Base-by-base conservation (phyloP, 2,329 filamentous ascomycete genomes). In the Colletotrichum sidae region DNA sequence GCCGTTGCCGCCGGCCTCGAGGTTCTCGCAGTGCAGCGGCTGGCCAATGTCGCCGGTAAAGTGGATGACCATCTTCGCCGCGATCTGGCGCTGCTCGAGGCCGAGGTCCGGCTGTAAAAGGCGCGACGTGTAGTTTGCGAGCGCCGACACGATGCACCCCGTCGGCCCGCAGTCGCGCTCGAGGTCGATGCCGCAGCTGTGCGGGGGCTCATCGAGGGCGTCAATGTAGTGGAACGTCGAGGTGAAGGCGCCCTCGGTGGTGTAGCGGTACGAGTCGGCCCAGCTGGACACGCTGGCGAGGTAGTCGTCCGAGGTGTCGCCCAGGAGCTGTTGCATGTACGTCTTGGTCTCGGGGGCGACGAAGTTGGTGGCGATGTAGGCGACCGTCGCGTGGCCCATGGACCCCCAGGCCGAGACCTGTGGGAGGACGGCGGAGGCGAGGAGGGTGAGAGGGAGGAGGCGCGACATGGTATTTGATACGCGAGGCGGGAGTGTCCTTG, bases 371-470 rank as follows among this genome's bases (percentile, higher is more conserved):
- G 84, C 84, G 47, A 87, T 72, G 71, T 85, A 84, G 17, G 84
- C 84, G n/a, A 86, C 77, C 1, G 84, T 83, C 67, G 82, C 81
- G 70, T 87, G 84, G 67, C 84, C 84, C 65, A 81, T 76, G 8
- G 74, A 72, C 11, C 80, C 80, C 80, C 80, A 82, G 59, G 80
- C 80, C 49, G 60, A 41, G 37, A 65, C 61, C 3, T 17, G 11
- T 25, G 68, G 68, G 13, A 69, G 50, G 17, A 68, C 51, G 25
- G 15, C 25, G 39, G 70, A 67, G n/a, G 70, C 65, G 58, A 74
- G 65, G 35, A 71, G 51, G 34, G 70, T 63, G 51, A 72, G 42
- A 13, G 69, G 41, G 52, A 68, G 35, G 55, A 70, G 50, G 49
- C 70, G 72, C 35, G 68, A 44, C 74, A 76, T 76, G 45, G 46